Conservation (phyloP, 495 filamentous ascomycete genomes). For the Viridothelium virens region DNA sequence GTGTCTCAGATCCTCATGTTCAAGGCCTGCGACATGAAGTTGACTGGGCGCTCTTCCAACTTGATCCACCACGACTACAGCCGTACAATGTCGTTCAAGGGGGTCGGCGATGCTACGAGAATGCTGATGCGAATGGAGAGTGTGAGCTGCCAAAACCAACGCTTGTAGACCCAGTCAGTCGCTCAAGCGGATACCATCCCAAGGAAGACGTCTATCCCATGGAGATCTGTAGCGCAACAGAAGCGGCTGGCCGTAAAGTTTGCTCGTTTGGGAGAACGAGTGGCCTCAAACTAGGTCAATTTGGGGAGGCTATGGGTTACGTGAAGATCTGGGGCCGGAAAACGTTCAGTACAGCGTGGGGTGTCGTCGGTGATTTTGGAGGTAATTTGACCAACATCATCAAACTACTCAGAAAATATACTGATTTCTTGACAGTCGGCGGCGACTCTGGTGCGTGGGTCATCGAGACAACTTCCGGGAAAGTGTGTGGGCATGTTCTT, state of each 20-base stretch:
- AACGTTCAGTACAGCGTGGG: slow-evolving; percentile 74
- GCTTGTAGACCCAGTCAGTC: slow-evolving; percentile 24
- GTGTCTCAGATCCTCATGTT: slow-evolving; percentile 50
- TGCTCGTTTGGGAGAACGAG: slow-evolving; percentile 89
- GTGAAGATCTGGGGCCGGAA: slow-evolving; percentile 76
- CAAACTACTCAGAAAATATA: not conserved
- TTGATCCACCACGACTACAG: slow-evolving; percentile 63
- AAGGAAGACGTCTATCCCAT: slow-evolving; percentile 36
- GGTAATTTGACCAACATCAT: slow-evolving; percentile 36
- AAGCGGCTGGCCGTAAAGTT: slow-evolving; percentile 63
- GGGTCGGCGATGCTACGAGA: slow-evolving; percentile 28
- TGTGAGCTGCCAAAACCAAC: slow-evolving; percentile 14
- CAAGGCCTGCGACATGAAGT: slow-evolving; percentile 69
- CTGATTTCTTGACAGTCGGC: slow-evolving; percentile 52
- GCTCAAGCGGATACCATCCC: slow-evolving; percentile 20
- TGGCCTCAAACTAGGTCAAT: slow-evolving; percentile 68
- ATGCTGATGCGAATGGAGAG: not conserved
- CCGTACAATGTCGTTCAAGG: slow-evolving; percentile 55
- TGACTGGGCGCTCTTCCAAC: slow-evolving; percentile 89
- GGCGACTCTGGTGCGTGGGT: slow-evolving; percentile 94
- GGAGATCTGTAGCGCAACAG: slow-evolving; percentile 32
- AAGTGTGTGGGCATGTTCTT: slow-evolving; percentile 80
- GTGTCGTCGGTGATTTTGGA: slow-evolving; percentile 64
- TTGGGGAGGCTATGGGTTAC: slow-evolving; percentile 64
- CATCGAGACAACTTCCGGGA: slow-evolving; percentile 69